phyloP scores from a whole-genome alignment of 1,284 basidiomycete species.

The Pterulicium gracile region DNA sequence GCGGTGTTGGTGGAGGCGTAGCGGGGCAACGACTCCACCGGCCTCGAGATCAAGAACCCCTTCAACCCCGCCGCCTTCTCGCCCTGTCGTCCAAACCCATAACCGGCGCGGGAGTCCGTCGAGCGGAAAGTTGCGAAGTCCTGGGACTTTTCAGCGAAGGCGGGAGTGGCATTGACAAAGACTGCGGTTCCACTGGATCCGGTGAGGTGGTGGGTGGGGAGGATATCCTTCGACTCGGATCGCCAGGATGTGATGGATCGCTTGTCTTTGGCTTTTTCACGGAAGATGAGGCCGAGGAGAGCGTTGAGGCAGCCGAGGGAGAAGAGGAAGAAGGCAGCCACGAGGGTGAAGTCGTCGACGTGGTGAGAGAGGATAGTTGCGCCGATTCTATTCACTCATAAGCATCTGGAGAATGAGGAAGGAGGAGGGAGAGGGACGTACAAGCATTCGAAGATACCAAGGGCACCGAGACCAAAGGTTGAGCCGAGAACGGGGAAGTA shows the following conservation, averaged over 20 bases:
- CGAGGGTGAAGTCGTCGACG: constrained; percentile 70
- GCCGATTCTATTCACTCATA: constrained; percentile 37
- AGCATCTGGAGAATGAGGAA: not conserved
- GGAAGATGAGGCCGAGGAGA: constrained; percentile 66
- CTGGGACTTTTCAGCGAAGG: constrained; percentile 20
- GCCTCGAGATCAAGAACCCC: constrained; percentile 39
- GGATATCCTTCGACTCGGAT: constrained; percentile 41
- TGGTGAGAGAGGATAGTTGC: constrained; percentile 76
- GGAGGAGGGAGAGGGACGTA: constrained; percentile 23
- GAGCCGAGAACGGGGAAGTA: constrained; percentile 84
- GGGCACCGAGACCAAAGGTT: constrained; percentile 69
- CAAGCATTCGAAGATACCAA: constrained; percentile 78
- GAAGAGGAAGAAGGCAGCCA: constrained; percentile 80
- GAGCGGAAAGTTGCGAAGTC: constrained; percentile 10
- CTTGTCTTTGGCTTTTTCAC: constrained; percentile 46
- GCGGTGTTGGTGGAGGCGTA: constrained; percentile 23
- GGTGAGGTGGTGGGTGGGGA: constrained; percentile 35
- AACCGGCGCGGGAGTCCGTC: constrained; percentile 30
- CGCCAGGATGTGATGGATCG: constrained; percentile 60
- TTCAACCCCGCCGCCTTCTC: constrained; percentile 60
- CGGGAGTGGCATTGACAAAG: constrained; percentile 29
- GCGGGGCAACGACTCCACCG: constrained; percentile 47
- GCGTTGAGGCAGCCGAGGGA: constrained; percentile 78
- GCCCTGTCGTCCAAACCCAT: constrained; percentile 69
- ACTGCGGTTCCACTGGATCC: constrained; percentile 24